These are phyloP conservation scores for Geranium rotundifolium DNA, from an alignment of 345 rosid genomes.

Conservation along the genomic window DNA sequence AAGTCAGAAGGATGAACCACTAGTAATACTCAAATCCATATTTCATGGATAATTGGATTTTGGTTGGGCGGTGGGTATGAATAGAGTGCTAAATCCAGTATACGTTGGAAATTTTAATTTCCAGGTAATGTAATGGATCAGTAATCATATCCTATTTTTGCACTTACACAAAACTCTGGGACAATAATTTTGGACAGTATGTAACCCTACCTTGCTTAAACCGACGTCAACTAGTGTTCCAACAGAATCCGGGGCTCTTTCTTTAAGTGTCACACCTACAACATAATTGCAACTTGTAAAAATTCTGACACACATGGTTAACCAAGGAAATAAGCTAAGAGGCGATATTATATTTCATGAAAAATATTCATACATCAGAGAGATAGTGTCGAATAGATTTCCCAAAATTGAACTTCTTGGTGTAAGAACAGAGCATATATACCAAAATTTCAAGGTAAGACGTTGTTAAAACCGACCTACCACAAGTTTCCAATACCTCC, in stretches of 20 bases:
- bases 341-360: not conserved
- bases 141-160: not conserved
- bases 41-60: not conserved
- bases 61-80: too few species aligned
- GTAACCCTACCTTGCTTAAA: slow-evolving; percentile 50
- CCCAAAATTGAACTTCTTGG: not conserved
- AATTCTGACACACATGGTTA: not conserved
- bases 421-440: not conserved
- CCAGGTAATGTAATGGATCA: not conserved
- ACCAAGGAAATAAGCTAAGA: not conserved
- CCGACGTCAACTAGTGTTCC: slow-evolving; percentile 82
- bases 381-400: not conserved
- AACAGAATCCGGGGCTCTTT: slow-evolving; percentile 29
- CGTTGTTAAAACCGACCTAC: not conserved
- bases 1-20: not conserved
- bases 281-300: slow-evolving; percentile 13
- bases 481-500: not conserved
- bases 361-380: not conserved
- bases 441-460: not conserved
- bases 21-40: not conserved
- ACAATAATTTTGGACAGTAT: slow-evolving; percentile 1
- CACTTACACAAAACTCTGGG: not conserved
- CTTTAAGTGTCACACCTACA: slow-evolving; percentile 64
- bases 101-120: too few species aligned
- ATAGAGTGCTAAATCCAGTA: not conserved